A percentile compares a stretch with the other conserved stretches of the same genome.
Conservation (phyloP, 768 basidiomycete genomes). For the Boletus eberwhitei region DNA sequence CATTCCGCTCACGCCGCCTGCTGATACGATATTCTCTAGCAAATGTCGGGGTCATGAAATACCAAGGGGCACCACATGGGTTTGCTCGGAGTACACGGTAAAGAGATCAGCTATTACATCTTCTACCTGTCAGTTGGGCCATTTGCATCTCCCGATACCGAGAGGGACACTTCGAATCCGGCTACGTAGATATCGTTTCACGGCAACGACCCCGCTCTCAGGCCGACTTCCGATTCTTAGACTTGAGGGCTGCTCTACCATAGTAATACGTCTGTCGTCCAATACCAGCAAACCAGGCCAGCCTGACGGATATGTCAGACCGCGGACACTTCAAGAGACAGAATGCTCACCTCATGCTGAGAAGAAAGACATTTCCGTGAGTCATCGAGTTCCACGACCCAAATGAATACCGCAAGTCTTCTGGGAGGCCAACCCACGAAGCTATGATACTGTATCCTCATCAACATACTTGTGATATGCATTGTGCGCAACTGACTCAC, state of each 20-base stretch:
- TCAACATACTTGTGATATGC: neutral
- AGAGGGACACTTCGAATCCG: neutral
- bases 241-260: constrained; percentile 19
- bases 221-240: constrained; percentile 12
- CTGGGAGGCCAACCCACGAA: constrained; percentile 57
- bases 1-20: neutral
- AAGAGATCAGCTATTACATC: neutral
- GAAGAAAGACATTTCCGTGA: constrained; percentile 67
- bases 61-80: constrained; percentile 49
- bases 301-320: constrained; percentile 29
- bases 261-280: constrained; percentile 45
- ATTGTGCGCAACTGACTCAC: constrained; percentile 36
- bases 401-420: constrained; percentile 47
- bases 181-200: neutral
- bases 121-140: neutral
- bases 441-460: constrained; percentile 47
- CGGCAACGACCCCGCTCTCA: neutral
- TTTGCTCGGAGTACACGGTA: constrained; percentile 34
- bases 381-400: constrained; percentile 66
- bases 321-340: neutral
- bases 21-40: constrained; percentile 31
- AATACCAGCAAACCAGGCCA: constrained; percentile 55
- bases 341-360: constrained; percentile 48
- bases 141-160: neutral
- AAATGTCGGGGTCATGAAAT: constrained; percentile 55